phyloP scores from a whole-genome alignment of 169 alveolate genomes.

The Ichthyophthirius multifiliis region DNA sequence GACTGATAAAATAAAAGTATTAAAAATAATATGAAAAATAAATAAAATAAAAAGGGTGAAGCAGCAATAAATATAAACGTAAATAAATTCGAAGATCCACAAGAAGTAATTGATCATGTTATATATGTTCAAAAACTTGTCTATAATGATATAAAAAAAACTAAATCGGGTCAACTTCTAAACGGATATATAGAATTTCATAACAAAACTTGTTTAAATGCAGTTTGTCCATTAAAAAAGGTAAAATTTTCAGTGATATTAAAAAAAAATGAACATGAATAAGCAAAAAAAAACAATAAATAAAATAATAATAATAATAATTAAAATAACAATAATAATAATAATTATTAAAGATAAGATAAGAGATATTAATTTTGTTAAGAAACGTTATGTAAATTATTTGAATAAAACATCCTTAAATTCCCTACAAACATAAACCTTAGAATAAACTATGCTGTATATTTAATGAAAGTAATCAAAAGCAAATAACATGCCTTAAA shows the following conservation, averaged over 20 bases:
- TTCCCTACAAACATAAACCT: slow-evolving; percentile 19
- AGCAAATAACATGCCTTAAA: slow-evolving; percentile 26
- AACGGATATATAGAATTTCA: slow-evolving; percentile 41
- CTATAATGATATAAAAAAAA: slow-evolving; percentile 24
- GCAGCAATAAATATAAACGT: not conserved
- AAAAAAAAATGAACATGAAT: no score
- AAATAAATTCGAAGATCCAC: not conserved
- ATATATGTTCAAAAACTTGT: slow-evolving; percentile 20
- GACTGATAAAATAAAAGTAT: not conserved
- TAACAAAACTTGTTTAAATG: slow-evolving; percentile 35
- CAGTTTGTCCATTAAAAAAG: slow-evolving; percentile 26
- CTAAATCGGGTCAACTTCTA: slow-evolving; percentile 13
- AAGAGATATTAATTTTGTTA: slow-evolving; percentile 24
- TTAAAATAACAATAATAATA: no score
- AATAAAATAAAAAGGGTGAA: no score
- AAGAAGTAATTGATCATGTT: slow-evolving; percentile 22
- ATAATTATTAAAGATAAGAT: no score
- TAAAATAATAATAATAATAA: not conserved
- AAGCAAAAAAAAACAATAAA: not conserved
- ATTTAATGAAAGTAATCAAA: slow-evolving; percentile 20
- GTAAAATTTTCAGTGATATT: slow-evolving; percentile 18
- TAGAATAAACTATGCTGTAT: slow-evolving; percentile 26
- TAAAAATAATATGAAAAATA: no score
- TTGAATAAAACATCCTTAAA: slow-evolving; percentile 1
- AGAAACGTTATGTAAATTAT: slow-evolving; percentile 20